A percentile compares a stretch with the other conserved stretches of the same genome.
Conservation (phyloP, 1,139 yeast species). For the Arxiozyma telluris region DNA sequence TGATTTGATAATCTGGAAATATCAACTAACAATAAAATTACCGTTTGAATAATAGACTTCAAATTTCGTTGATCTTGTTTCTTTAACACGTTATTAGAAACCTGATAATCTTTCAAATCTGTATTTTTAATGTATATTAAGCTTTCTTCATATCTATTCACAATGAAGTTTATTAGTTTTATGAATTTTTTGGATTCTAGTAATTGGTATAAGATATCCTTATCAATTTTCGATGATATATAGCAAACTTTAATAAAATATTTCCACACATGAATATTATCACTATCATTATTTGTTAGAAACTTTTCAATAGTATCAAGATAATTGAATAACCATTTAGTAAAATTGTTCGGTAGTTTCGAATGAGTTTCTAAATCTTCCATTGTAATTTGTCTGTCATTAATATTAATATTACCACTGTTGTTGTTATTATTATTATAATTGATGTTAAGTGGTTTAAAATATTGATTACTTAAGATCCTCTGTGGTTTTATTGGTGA, state of each 20-base stretch:
- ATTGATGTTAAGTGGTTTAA: background rate
- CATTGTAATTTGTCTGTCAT: background rate
- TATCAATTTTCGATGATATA: slow-evolving; percentile 6
- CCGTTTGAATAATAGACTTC: slow-evolving; percentile 3
- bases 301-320: slow-evolving; percentile 5
- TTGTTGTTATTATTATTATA: background rate
- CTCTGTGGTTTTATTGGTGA: slow-evolving; percentile 8
- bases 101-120: background rate
- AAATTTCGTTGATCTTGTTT: slow-evolving; percentile 1
- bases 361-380: slow-evolving; percentile 1
- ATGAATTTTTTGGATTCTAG: slow-evolving; percentile 1
- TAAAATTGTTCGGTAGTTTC: slow-evolving; percentile 12
- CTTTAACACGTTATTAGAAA: background rate
- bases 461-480: slow-evolving; percentile 1
- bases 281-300: background rate
- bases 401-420: background rate
- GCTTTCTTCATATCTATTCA: slow-evolving; percentile 2
- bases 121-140: background rate
- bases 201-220: slow-evolving; percentile 1
- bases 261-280: slow-evolving; percentile 20
- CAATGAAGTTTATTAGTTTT: background rate
- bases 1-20: background rate
- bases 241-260: slow-evolving; percentile 18
- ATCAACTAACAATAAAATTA: slow-evolving; percentile 3
- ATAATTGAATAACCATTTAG: slow-evolving; percentile 20